These are phyloP conservation scores for Trichoderma virens DNA, from an alignment of 495 filamentous ascomycete species.

Conservation along the genomic window DNA sequence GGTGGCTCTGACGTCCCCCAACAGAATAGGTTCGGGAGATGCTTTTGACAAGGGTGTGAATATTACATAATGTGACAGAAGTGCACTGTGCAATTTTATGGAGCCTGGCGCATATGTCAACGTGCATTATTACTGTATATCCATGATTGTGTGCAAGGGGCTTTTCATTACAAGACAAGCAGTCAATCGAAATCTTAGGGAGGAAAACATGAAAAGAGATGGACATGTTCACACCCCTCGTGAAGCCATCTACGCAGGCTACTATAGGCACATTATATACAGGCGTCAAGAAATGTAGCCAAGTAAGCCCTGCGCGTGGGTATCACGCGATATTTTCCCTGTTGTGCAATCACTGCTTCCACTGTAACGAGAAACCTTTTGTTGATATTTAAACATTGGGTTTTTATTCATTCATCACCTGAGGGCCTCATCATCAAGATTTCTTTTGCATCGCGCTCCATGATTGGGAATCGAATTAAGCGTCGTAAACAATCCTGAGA, in stretches of 20 bases:
- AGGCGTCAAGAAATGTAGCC: no score
- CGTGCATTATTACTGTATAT: background rate
- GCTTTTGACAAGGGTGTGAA: constrained; percentile 6
- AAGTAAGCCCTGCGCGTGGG: no score
- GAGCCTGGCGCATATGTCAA: background rate
- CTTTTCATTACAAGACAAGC: no score
- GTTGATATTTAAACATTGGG: background rate
- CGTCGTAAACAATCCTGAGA: constrained; percentile 6
- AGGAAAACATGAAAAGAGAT: no score
- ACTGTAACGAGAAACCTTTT: background rate
- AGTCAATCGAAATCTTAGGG: no score
- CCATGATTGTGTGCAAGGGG: background rate
- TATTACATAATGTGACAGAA: background rate
- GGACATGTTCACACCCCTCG: no score
- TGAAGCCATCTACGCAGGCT: no score
- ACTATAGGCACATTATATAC: no score
- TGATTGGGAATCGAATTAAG: constrained; percentile 6
- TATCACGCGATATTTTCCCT: no score
- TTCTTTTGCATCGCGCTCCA: background rate
- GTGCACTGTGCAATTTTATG: background rate
- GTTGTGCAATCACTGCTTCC: background rate
- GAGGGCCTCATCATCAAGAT: constrained; percentile 5
- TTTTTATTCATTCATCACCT: constrained; percentile 8
- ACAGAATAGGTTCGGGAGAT: background rate
- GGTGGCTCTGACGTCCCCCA: constrained; percentile 6